Percentiles rank a stretch among this genome's conserved stretches.
Evolutionary conservation across 2,329 filamentous ascomycete genomes (phyloP).

Genomic region (Epichloe aotearoae): DNA sequence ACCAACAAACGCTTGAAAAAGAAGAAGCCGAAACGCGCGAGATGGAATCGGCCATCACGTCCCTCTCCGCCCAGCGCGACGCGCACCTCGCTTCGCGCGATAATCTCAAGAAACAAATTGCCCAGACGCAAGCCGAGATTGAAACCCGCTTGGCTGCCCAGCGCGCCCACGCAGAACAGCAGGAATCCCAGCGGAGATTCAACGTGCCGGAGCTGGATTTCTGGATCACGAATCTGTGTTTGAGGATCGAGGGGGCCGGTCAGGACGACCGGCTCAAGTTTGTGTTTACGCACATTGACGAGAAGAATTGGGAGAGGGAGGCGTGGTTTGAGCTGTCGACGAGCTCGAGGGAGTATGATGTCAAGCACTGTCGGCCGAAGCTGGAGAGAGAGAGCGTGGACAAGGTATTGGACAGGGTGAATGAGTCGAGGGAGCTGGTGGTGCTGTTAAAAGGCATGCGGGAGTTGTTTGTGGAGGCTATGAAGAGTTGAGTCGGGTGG

Average conservation of each 20-base stretch:
- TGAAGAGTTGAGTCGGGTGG: slow-evolving; percentile 29
- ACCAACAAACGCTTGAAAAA: slow-evolving; percentile 62
- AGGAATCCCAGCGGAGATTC: slow-evolving; percentile 73
- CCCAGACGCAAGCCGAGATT: slow-evolving; percentile 56
- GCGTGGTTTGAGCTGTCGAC: slow-evolving; percentile 89
- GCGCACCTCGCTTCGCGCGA: slow-evolving; percentile 44
- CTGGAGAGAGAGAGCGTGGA: slow-evolving; percentile 68
- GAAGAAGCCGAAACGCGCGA: slow-evolving; percentile 66
- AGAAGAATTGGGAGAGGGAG: slow-evolving; percentile 77
- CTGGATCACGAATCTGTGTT: slow-evolving; percentile 82
- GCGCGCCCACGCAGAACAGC: slow-evolving; percentile 54
- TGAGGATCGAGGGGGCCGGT: slow-evolving; percentile 81
- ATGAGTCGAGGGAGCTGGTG: slow-evolving; percentile 64
- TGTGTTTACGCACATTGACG: slow-evolving; percentile 74
- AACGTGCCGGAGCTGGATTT: slow-evolving; percentile 92
- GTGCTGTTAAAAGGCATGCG: slow-evolving; percentile 71
- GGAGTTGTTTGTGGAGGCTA: slow-evolving; percentile 58
- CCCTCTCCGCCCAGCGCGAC: slow-evolving; percentile 47
- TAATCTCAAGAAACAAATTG: slow-evolving; percentile 46
- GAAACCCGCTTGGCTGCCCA: slow-evolving; percentile 58
- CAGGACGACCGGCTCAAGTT: slow-evolving; percentile 79
- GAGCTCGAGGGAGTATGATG: slow-evolving; percentile 68
- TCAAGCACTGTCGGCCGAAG: slow-evolving; percentile 69
- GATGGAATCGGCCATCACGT: slow-evolving; percentile 51
- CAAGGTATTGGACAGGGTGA: slow-evolving; percentile 62